phyloP scores from a whole-genome alignment of 805 yeast genomes.

The Candida sithepensis region DNA sequence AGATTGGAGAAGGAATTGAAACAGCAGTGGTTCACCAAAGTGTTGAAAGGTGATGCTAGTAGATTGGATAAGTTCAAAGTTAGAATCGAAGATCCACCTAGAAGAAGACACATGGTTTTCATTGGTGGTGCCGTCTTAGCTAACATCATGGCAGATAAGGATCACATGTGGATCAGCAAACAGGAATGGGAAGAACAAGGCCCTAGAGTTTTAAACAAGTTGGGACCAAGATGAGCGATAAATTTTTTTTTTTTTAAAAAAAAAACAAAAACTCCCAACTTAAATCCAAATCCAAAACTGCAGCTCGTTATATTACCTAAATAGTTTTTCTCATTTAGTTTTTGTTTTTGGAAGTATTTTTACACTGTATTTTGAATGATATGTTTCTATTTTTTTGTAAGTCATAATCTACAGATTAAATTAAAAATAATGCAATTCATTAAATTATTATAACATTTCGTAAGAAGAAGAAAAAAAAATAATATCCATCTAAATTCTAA shows the following conservation, averaged over 20 bases:
- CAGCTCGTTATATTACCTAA: too few relatives aligned
- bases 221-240: constrained; percentile 75
- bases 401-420: too few relatives aligned
- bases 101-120: constrained; percentile 98
- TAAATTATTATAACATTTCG: too few relatives aligned
- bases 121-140: constrained; percentile 98
- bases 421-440: too few relatives aligned
- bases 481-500: not conserved
- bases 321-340: too few relatives aligned
- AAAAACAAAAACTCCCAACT: too few relatives aligned
- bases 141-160: constrained; percentile 96
- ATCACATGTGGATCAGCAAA: constrained; percentile 95
- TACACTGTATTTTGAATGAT: not conserved
- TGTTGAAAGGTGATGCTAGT: constrained; percentile 80
- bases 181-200: constrained; percentile 99
- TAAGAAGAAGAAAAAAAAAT: too few relatives aligned
- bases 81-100: constrained; percentile 96
- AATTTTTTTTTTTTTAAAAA: not conserved
- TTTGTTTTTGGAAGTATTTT: not conserved
- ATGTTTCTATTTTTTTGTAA: not conserved
- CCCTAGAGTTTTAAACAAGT: constrained; percentile 73
- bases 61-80: constrained; percentile 91
- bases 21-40: constrained; percentile 91
- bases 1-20: constrained; percentile 93
- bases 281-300: too few relatives aligned